Evolutionary conservation across 768 basidiomycete species (phyloP).

Genomic region (Paxillus rubicundulus): DNA sequence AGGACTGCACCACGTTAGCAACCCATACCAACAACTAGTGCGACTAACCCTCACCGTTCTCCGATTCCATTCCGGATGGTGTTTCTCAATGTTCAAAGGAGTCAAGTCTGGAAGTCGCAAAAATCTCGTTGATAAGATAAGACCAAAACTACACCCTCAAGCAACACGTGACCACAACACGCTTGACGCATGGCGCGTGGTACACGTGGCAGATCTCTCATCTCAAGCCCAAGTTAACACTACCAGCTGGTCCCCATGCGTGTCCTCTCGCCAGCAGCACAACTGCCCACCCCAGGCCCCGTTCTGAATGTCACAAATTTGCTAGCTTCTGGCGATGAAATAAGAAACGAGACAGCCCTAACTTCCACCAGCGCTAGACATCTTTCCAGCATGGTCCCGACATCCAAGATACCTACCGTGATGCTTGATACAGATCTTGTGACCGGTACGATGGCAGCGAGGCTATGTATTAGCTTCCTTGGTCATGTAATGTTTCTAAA

Average conservation of each 20-base stretch:
- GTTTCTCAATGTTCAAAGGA: too few species aligned
- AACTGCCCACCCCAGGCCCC: background rate
- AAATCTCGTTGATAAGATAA: too few species aligned
- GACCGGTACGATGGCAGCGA: slow-evolving; percentile 58
- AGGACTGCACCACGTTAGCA: slow-evolving; percentile 46
- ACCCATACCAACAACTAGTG: background rate
- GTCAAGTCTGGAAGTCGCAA: too few species aligned
- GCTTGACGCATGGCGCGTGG: too few species aligned
- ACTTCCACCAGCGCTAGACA: background rate
- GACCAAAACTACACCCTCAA: slow-evolving; percentile 12
- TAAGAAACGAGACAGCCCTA: background rate
- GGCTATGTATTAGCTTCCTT: slow-evolving; percentile 58
- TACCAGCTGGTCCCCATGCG: background rate
- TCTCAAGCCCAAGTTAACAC: background rate
- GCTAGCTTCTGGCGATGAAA: background rate
- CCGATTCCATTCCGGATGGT: too few species aligned
- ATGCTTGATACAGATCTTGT: slow-evolving; percentile 51
- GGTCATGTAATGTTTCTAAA: slow-evolving; percentile 76
- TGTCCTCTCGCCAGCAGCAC: background rate
- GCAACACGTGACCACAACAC: slow-evolving; percentile 22
- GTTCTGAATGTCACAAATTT: background rate
- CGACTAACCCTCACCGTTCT: too few species aligned
- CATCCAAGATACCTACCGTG: slow-evolving; percentile 37
- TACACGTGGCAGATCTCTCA: too few species aligned
- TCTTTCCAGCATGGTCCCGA: background rate